Conservation (phyloP, 192 early-diverging fungal genomes). For the Backusella tuberculispora region DNA sequence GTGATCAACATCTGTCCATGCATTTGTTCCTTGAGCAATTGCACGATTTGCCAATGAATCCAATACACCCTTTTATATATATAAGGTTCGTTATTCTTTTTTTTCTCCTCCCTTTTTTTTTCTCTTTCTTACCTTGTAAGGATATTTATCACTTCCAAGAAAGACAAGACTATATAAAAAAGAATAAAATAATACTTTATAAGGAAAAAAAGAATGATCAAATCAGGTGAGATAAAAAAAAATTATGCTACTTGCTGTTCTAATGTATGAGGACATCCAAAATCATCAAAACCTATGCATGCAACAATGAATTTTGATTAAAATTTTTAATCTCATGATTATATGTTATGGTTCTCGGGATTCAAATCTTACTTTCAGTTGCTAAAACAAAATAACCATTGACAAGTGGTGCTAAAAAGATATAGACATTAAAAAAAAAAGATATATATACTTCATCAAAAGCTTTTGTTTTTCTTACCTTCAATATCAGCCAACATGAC, state of each 20-base stretch:
- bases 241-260: conserved; percentile 52
- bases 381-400: conserved; percentile 60
- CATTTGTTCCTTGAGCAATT: conserved; percentile 64
- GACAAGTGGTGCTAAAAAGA: conserved; percentile 53
- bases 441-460: background rate
- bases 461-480: conserved; percentile 35
- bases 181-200: background rate
- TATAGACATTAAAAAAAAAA: background rate
- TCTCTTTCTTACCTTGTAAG: conserved; percentile 50
- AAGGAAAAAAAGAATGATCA: background rate
- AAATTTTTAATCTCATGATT: background rate
- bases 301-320: background rate
- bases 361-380: conserved; percentile 53
- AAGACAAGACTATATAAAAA: conserved; percentile 53
- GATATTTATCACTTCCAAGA: conserved; percentile 62
- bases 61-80: conserved; percentile 55
- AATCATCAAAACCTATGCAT: conserved; percentile 55
- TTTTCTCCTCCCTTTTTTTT: background rate
- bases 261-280: conserved; percentile 62
- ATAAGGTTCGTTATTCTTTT: background rate
- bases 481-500: conserved; percentile 57
- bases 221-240: background rate
- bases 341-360: background rate
- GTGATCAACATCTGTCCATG: conserved; percentile 65
- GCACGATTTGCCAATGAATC: conserved; percentile 64